These are phyloP conservation scores for Globisporangium echinulatum DNA, from an alignment of 352 stramenopile species.

Conservation along the genomic window DNA sequence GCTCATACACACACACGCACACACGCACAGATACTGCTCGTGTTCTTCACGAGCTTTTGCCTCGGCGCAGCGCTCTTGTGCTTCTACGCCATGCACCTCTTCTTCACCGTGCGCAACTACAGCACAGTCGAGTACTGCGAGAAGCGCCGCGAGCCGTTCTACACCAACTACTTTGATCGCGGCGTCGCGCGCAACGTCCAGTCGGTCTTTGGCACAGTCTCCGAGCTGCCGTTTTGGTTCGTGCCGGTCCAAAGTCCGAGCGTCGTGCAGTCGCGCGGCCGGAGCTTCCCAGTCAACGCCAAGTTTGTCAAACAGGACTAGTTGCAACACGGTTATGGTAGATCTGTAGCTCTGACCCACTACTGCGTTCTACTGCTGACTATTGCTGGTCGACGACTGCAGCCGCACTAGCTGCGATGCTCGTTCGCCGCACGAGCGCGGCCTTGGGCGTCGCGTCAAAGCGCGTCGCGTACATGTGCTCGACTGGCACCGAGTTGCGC, in stretches of 20 bases:
- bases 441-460: slow-evolving; percentile 34
- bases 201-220: slow-evolving; percentile 65
- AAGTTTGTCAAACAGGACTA: slow-evolving; percentile 51
- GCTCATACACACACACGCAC: no score
- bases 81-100: slow-evolving; percentile 78
- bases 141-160: slow-evolving; percentile 70
- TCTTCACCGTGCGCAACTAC: slow-evolving; percentile 61
- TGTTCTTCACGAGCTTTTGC: slow-evolving; percentile 69
- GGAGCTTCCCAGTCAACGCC: slow-evolving; percentile 46
- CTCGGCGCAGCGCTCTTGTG: slow-evolving; percentile 56
- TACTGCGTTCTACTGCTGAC: no score
- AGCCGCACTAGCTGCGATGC: slow-evolving; percentile 6
- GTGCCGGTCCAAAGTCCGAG: slow-evolving; percentile 57
- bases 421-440: slow-evolving; percentile 15
- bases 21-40: slow-evolving; percentile 33
- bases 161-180: slow-evolving; percentile 77
- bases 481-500: slow-evolving; percentile 20
- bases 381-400: no score
- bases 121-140: slow-evolving; percentile 87
- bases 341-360: no score
- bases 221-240: slow-evolving; percentile 65
- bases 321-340: slow-evolving; percentile 2
- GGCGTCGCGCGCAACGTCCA: slow-evolving; percentile 68
- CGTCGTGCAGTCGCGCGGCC: slow-evolving; percentile 30
- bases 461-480: slow-evolving; percentile 57